Conservation (phyloP, 768 basidiomycete species). For the Saitozyma podzolica region DNA sequence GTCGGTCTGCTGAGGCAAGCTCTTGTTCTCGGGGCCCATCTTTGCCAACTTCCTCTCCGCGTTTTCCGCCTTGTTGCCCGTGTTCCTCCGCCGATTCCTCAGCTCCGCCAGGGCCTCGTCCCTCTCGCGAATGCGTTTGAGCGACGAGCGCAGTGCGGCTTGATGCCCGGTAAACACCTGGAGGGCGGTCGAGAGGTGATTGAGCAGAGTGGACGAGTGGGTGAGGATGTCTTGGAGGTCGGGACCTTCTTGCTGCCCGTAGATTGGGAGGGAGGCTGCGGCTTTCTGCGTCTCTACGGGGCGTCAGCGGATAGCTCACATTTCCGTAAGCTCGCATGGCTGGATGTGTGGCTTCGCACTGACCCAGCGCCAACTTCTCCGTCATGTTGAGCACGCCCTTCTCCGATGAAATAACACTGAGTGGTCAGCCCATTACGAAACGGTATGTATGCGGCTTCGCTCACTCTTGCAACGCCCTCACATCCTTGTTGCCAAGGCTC, state of each 20-base stretch:
- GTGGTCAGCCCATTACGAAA: neutral
- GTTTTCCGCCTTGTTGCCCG: constrained; percentile 70
- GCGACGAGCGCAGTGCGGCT: constrained; percentile 65
- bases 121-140: constrained; percentile 78
- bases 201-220: constrained; percentile 67
- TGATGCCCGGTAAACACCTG: constrained; percentile 71
- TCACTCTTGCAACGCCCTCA: constrained; percentile 74
- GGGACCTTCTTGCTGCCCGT: constrained; percentile 52
- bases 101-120: constrained; percentile 82
- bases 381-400: constrained; percentile 65
- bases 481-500: constrained; percentile 69
- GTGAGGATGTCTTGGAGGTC: constrained; percentile 64
- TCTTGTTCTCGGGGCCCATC: constrained; percentile 89
- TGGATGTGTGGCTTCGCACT: neutral
- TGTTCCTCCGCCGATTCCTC: constrained; percentile 66
- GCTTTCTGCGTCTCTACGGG: constrained; percentile 43
- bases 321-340: neutral
- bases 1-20: constrained; percentile 70
- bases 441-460: neutral
- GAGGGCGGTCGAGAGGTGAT: constrained; percentile 68
- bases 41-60: constrained; percentile 86
- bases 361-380: constrained; percentile 37
- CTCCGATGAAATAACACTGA: constrained; percentile 74
- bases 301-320: constrained; percentile 2
- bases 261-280: constrained; percentile 43